A percentile compares a stretch with the other conserved stretches of the same genome.
Conservation (phyloP, 2,329 filamentous ascomycete species). For the Paecilomyces formosus region DNA sequence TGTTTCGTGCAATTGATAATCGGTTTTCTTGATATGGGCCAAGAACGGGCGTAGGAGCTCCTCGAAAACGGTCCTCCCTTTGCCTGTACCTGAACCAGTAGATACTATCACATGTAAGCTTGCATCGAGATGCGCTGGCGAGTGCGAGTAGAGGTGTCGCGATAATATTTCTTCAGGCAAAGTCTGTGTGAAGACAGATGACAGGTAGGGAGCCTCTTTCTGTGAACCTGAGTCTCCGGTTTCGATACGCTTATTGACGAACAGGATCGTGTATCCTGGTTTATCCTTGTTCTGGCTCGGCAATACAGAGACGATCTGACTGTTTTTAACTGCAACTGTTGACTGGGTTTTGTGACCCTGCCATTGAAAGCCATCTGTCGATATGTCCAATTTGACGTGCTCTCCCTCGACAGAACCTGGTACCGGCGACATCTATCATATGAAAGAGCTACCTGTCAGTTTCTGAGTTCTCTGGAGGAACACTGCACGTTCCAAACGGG, state of each 20-base stretch:
- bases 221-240: neutral
- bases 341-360: constrained; percentile 4
- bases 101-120: constrained; percentile 59
- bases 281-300: constrained; percentile 2
- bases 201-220: constrained; percentile 6
- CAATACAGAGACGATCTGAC: constrained; percentile 19
- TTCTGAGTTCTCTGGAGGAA: neutral
- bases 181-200: constrained; percentile 9
- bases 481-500: neutral
- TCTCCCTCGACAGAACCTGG: neutral
- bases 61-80: constrained; percentile 50
- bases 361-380: constrained; percentile 12
- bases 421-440: neutral
- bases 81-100: constrained; percentile 55
- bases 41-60: constrained; percentile 52
- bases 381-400: neutral
- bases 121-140: constrained; percentile 15
- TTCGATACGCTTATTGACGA: constrained; percentile 8
- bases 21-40: constrained; percentile 33
- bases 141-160: constrained; percentile 8
- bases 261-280: constrained; percentile 14
- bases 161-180: constrained; percentile 11
- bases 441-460: neutral
- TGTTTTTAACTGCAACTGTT: constrained; percentile 10
- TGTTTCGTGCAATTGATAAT: constrained; percentile 56